Conservation (phyloP, 176 grass and related monocot species). For the Zea mays region DNA sequence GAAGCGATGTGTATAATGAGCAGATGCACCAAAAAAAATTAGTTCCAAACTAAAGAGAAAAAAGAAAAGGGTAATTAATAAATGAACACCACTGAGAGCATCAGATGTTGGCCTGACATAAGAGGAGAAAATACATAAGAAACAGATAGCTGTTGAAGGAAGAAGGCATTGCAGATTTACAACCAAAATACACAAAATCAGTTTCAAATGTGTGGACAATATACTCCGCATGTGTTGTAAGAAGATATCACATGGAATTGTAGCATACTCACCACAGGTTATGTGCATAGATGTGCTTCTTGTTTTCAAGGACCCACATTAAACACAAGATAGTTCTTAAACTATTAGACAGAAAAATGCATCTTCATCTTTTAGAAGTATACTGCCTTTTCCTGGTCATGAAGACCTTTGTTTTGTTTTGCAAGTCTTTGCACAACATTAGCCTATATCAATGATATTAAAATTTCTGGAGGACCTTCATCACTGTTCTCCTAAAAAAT, state of each 20-base stretch:
- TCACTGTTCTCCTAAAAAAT: background rate
- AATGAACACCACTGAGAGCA: background rate
- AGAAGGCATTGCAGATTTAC: conserved; percentile 6
- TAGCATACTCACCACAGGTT: conserved; percentile 10
- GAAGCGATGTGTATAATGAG: conserved; percentile 67
- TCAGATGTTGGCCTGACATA: conserved; percentile 7
- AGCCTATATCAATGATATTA: background rate
- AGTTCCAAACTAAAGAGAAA: conserved; percentile 71
- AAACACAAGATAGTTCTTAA: conserved; percentile 8
- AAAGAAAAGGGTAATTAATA: conserved; percentile 26
- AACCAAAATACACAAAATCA: conserved; percentile 25
- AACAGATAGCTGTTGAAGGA: conserved; percentile 14
- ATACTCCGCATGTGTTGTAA: background rate
- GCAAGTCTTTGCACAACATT: background rate
- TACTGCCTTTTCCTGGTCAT: background rate
- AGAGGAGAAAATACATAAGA: conserved; percentile 21
- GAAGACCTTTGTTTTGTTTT: background rate
- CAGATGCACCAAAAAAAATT: conserved; percentile 82
- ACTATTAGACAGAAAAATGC: background rate
- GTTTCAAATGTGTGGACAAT: background rate
- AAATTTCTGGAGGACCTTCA: background rate
- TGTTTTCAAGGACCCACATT: conserved; percentile 11
- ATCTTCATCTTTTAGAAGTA: background rate
- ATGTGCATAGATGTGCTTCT: background rate
- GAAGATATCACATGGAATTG: background rate